Base-by-base conservation (phyloP, 441 rosid species). In the Omphalea diandra region DNA sequence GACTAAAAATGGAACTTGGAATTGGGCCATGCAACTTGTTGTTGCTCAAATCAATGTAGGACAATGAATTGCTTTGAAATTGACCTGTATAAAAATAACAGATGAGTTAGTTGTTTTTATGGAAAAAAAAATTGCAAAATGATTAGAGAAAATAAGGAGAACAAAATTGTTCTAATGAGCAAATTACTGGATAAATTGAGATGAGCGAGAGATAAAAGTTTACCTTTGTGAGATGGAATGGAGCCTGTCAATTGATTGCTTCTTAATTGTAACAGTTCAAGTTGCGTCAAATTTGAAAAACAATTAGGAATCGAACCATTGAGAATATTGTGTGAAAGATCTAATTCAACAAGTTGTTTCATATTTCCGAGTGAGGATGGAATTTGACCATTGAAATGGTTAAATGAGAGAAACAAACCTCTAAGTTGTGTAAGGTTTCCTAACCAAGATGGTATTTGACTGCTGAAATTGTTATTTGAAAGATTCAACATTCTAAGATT, bases 1-100 rank as follows among this genome's bases (percentile, higher is more conserved):
- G n/a, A n/a, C n/a, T n/a, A n/a, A 78, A 79, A 11, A 79, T 65
- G 1, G 14, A 43, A 53, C 20, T 54, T 46, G 62, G 24, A 0
- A 75, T 65, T 5, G 70, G 31, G 4, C 73, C 75, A 0, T n/a
- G n/a, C n/a, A n/a, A n/a, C n/a, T n/a, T n/a, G n/a, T n/a, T n/a
- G n/a, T n/a, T n/a, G n/a, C n/a, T n/a, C n/a, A n/a, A n/a, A n/a
- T n/a, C n/a, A n/a, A n/a, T n/a, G n/a, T n/a, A n/a, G n/a, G n/a
- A n/a, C n/a, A n/a, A n/a, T n/a, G 50, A 65, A 7, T 38, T 66
- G n/a, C 17, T 8, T 14, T 14, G 14, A 26, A 44, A 43, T 3
- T 31, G 32, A 54, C 22, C 10, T 7, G 55, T 32, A 2, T 4
- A n/a, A n/a, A n/a, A n/a, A n/a, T n/a, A n/a, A n/a, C n/a, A n/a